Evolutionary conservation across 129 eudicot genomes (phyloP), one percentile per base, ranked within the genome.

Genomic region (Cynara cardunculus): DNA sequence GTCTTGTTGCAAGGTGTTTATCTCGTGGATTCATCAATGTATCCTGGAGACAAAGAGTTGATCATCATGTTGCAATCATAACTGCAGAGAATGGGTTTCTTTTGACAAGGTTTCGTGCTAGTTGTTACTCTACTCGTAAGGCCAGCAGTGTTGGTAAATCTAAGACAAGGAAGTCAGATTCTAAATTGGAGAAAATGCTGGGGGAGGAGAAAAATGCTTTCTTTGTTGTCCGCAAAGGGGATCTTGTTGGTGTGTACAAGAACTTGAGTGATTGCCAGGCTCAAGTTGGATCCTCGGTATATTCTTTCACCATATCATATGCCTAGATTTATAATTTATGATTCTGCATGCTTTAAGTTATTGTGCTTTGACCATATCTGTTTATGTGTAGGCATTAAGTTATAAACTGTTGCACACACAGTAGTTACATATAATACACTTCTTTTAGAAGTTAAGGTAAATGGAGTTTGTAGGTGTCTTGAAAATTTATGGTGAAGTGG

Each of bases 181-280:
- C 85, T 39, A 72, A 85, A 75, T 65, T 74, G 16, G 75, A 44
- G 85, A 74, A 81, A 73, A 78, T 71, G 78, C 59, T 90, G 93
- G 86, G 89, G 53, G 97, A 90, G 27, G 97, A 95, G 73, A 95
- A 90, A 80, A 88, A 92, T 25, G 94, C 93, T 24, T 92, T 92
- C 69, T 95, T 89, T 84, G 97, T 95, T 84, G 97, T 95, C 21
- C 90, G 99, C 22, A 95, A 95, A 86, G 99, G 99, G 76, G 99
- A 95, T 69, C 79, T 95, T 78, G 93, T 95, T 81, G 99, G 99
- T 39, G 93, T 95, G 28, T 95, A 92, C 91, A 92, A 91, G 86
- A 92, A 81, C 85, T 87, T 95, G 35, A 92, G 88, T 83, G 99
- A 95, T 56, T 92, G 97, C 80, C 99, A 95, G 77, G 89, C 93